Evolutionary conservation across 768 basidiomycete species (phyloP), one percentile per base, ranked within the genome.

Genomic region (Russula earlei): DNA sequence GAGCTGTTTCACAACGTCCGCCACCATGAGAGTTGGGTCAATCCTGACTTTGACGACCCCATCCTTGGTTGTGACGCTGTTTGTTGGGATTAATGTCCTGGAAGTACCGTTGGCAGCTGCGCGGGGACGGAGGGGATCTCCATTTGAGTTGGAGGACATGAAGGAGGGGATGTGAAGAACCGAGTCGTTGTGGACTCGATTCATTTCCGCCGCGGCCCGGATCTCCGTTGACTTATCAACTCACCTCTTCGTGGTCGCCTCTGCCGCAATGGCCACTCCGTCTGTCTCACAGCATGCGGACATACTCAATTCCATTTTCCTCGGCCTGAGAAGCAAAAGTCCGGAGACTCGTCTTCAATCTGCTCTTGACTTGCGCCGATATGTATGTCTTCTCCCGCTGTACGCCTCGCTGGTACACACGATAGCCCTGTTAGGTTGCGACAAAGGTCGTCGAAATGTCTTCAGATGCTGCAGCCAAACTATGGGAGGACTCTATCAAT

Each of bases 401-500:
- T 22, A 46, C 20, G 29, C 8, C 33, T 33, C 54, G 8, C 31
- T 24, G 25, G 43, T 45, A 55, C 54, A 27, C 49, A 37, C 47
- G 55, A 62, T 56, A 42, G 4, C 36, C 45, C 41, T 31, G 54
- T 19, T 64, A 92, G 91, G 84, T 91, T 22, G 77, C 80, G 9
- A 80, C 80, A 31, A 81, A 80, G 5, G 78, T 89, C 4, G 78
- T 84, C 8, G 90, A 92, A 66, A 84, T 90, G 80, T 81, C 87
- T 10, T 82, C 87, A 1, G 90, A 91, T 62, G 82, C 82, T 12
- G 84, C 85, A 10, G 79, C 82, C 0, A 89, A 90, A 67, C 72
- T 91, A 47, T 92, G 89, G 88, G 87, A 91, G 59, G 85, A 90
- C 61, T 82, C 81, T 54, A 85, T 94, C 63, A 91, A 84, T 66